Conservation (phyloP, 192 early-diverging fungal species). For the Jimgerdemannia flammicorona region DNA sequence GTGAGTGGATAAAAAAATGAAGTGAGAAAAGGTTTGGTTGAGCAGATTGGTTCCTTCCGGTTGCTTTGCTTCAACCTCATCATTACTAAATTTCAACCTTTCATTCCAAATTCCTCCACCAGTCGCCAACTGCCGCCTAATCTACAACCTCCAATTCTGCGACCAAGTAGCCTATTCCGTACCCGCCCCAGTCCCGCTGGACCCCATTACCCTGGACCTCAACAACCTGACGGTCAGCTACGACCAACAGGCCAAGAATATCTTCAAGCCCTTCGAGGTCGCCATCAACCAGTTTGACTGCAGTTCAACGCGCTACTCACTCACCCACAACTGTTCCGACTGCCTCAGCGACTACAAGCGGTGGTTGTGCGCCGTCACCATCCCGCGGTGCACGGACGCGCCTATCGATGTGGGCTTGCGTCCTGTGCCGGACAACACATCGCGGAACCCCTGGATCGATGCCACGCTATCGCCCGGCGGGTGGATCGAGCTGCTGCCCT, state of each 20-base stretch:
- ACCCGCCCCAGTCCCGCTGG: slow-evolving; percentile 13
- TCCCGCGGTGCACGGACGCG: slow-evolving; percentile 49
- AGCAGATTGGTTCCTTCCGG: too few relatives aligned
- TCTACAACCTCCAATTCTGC: slow-evolving; percentile 48
- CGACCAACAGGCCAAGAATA: slow-evolving; percentile 30
- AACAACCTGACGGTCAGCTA: slow-evolving; percentile 30
- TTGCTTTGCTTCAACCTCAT: too few relatives aligned
- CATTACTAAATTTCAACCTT: too few relatives aligned
- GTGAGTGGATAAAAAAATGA: slow-evolving; percentile 4
- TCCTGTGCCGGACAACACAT: slow-evolving; percentile 13
- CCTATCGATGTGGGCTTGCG: slow-evolving; percentile 10
- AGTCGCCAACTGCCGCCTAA: slow-evolving; percentile 43
- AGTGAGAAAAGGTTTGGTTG: too few relatives aligned
- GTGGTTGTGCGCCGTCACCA: slow-evolving; percentile 51
- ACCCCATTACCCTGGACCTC: slow-evolving; percentile 15
- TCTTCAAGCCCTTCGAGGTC: slow-evolving; percentile 39
- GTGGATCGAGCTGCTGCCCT: slow-evolving; percentile 51
- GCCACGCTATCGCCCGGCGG: slow-evolving; percentile 16
- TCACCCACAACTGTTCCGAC: slow-evolving; percentile 51
- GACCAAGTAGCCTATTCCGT: slow-evolving; percentile 53
- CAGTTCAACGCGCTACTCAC: slow-evolving; percentile 44
- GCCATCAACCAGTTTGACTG: slow-evolving; percentile 50
- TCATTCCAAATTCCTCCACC: slow-evolving; percentile 2
- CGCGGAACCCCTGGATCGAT: slow-evolving; percentile 37
- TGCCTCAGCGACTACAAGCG: slow-evolving; percentile 48